Evolutionary conservation across 495 filamentous ascomycete genomes (phyloP), one percentile per base, ranked within the genome.

Genomic region (Diplogelasinospora grovesii): DNA sequence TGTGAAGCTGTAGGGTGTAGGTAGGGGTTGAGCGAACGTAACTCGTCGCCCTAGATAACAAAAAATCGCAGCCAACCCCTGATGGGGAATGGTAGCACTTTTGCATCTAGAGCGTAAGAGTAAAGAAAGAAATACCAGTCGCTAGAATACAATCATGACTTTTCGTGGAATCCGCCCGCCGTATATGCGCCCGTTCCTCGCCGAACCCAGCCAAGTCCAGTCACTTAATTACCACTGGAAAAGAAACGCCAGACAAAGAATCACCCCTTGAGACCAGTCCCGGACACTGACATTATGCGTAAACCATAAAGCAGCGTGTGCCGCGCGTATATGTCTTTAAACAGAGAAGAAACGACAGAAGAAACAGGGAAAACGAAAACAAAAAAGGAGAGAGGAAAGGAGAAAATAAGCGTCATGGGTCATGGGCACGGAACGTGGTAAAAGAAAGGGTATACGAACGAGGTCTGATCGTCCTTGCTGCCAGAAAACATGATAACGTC

Each of bases 401-500:
- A 9, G 25, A 27, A 50, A 38, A 43, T 32, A 36, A 18, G 26
- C 26, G 6, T 32, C 20, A 26, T 15, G 35, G 38, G 36, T 57
- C 44, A 49, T 39, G 44, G 35, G 24, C 35, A 49, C 5, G 36
- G 8, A 33, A 51, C n/a, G n/a, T 40, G 37, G 46, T 37, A 38
- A 52, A 56, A 52, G 43, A 54, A 65, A 60, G 60, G 61, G 57
- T 61, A 63, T 61, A 81, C 83, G 64, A 70, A 87, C 83, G 85
- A 89, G 48, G 90, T 98, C 66, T 98, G 92, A 40, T 82, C 79
- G 61, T 98, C 92, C 61, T 96, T 96, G 66, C 86, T 93, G 22
- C 92, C 92, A 28, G 85, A 90, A 79, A 89, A 93, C 86, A 96
- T 96, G 59, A 98, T 76, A 20, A 98, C 92, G 68, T 98, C 92